Evolutionary conservation across 495 filamentous ascomycete genomes (phyloP).

Genomic region (Lasiosphaeria ovina): DNA sequence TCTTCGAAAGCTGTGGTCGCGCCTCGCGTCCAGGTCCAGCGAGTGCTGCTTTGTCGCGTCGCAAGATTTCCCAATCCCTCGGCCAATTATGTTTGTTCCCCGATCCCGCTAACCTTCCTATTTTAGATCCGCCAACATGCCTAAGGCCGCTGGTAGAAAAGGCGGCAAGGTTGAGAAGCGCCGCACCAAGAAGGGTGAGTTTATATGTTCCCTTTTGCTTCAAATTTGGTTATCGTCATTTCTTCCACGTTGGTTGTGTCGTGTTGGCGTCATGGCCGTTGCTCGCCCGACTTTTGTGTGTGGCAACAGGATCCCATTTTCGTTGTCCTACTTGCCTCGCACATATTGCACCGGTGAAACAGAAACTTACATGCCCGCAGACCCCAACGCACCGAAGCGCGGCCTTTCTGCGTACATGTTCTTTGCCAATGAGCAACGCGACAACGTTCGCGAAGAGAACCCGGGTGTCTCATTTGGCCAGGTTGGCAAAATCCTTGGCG

Average conservation of each 20-base stretch:
- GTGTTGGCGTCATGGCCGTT: neutral
- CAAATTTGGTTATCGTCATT: neutral
- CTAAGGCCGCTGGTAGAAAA: conserved; percentile 49
- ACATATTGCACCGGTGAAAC: neutral
- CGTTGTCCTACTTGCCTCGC: neutral
- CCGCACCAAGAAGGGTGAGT: conserved; percentile 52
- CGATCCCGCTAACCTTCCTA: conserved; percentile 1
- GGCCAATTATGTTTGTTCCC: neutral
- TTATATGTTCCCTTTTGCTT: conserved; percentile 5
- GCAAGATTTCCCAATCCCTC: neutral
- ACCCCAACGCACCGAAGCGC: conserved; percentile 98
- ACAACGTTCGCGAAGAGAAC: conserved; percentile 97
- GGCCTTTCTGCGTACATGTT: conserved; percentile 99
- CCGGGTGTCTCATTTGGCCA: conserved; percentile 97
- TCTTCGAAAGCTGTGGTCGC: neutral
- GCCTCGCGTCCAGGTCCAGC: neutral
- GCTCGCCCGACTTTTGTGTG: no score
- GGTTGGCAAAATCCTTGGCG: conserved; percentile 94
- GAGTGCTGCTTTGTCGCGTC: conserved; percentile 1
- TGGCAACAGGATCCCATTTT: no score
- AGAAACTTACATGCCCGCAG: conserved; percentile 42
- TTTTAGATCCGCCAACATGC: conserved; percentile 37
- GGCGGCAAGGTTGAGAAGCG: conserved; percentile 44
- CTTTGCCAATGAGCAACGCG: conserved; percentile 98
- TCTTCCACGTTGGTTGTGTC: neutral